phyloP scores from a whole-genome alignment of 352 stramenopile genomes.

The Phytophthora sp. region DNA sequence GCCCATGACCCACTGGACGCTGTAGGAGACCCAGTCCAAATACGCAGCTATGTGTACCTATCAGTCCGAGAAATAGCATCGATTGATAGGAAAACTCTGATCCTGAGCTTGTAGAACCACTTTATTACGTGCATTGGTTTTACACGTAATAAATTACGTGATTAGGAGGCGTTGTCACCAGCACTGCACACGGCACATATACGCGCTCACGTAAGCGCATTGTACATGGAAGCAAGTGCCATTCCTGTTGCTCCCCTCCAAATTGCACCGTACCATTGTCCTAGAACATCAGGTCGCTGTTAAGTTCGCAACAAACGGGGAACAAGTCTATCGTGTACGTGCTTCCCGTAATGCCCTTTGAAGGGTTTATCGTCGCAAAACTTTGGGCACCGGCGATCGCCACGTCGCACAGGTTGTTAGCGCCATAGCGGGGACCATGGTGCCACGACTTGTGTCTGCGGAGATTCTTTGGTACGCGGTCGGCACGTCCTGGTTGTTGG shows the following conservation, averaged over 20 bases:
- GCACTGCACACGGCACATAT: too few species aligned
- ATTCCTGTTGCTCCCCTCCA: too few species aligned
- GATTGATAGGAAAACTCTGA: constrained; percentile 59
- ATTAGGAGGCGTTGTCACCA: too few species aligned
- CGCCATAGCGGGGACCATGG: constrained; percentile 55
- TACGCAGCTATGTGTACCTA: constrained; percentile 81
- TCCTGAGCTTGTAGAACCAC: constrained; percentile 30
- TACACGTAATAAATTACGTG: too few species aligned
- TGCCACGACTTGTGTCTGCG: constrained; percentile 51
- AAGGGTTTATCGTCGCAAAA: constrained; percentile 32
- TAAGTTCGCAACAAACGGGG: constrained; percentile 51
- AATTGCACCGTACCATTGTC: constrained; percentile 35
- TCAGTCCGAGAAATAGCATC: constrained; percentile 92
- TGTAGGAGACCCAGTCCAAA: constrained; percentile 40
- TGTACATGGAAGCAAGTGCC: too few species aligned
- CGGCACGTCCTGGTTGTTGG: constrained; percentile 50
- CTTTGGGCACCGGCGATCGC: constrained; percentile 20
- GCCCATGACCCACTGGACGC: constrained; percentile 24
- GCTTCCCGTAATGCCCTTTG: constrained; percentile 50
- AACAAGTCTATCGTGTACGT: constrained; percentile 43
- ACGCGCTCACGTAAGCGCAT: too few species aligned
- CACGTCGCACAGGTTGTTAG: constrained; percentile 56
- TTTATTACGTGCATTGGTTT: constrained; percentile 37
- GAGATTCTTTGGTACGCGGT: constrained; percentile 36
- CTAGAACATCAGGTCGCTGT: constrained; percentile 41